A percentile compares a stretch with the other conserved stretches of the same genome.
These are phyloP conservation scores for Acacia acuminata DNA, from an alignment of 306 rosid genomes.

Conservation along the genomic window DNA sequence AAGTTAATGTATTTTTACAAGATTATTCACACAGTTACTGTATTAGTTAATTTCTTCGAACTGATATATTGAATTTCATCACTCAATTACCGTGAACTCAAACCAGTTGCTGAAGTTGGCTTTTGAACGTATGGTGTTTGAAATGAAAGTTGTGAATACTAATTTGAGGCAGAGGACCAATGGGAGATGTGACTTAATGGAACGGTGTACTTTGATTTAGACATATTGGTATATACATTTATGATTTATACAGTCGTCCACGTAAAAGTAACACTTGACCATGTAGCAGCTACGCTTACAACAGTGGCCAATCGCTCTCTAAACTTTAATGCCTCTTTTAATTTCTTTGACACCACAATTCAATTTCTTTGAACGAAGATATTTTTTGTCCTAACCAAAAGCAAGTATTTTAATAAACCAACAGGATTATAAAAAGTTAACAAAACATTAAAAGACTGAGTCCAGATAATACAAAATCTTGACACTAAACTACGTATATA, in stretches of 20 bases:
- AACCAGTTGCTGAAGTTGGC: background rate
- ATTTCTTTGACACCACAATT: conserved; percentile 23
- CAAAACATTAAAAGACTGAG: background rate
- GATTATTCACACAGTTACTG: background rate
- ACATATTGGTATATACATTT: background rate
- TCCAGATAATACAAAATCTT: background rate
- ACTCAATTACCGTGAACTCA: background rate
- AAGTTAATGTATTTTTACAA: background rate
- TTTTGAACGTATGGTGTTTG: too few species aligned
- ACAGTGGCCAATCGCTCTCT: conserved; percentile 20
- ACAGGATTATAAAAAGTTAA: background rate
- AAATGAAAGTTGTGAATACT: background rate
- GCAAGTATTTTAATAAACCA: background rate
- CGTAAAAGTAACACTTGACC: background rate
- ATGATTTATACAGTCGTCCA: background rate
- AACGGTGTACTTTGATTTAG: background rate
- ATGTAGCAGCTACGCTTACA: background rate
- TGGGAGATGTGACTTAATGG: background rate
- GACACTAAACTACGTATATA: background rate
- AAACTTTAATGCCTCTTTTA: conserved; percentile 2
- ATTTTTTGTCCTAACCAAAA: background rate
- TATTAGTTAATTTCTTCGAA: background rate
- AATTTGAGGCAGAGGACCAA: background rate
- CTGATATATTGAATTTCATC: background rate
- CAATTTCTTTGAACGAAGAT: conserved; percentile 19